These are phyloP conservation scores for Tremella mesenterica DNA, from an alignment of 768 basidiomycete species.

Conservation along the genomic window DNA sequence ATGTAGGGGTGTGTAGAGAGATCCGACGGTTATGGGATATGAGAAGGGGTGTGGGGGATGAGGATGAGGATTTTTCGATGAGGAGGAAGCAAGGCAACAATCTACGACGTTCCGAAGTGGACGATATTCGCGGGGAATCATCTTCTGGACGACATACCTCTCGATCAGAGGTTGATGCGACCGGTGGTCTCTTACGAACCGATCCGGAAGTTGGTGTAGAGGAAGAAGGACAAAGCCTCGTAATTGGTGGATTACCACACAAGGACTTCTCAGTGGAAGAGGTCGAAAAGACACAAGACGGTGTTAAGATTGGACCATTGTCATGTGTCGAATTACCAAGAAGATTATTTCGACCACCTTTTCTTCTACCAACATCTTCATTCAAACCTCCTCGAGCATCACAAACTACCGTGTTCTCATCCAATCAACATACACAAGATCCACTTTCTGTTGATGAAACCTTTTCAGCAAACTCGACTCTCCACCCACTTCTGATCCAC, in stretches of 20 bases:
- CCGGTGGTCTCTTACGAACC: no score
- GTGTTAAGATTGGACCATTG: not conserved
- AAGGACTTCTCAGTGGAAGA: not conserved
- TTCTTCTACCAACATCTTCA: no score
- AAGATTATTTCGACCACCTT: conserved; percentile 16
- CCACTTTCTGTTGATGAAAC: conserved; percentile 11
- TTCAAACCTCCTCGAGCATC: no score
- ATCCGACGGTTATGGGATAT: conserved; percentile 31
- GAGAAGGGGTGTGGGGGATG: conserved; percentile 5
- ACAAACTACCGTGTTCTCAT: no score
- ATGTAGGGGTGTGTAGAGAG: conserved; percentile 24
- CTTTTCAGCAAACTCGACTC: conserved; percentile 1
- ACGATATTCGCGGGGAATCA: no score
- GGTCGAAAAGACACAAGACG: not conserved
- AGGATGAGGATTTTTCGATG: not conserved
- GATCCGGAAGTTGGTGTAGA: no score
- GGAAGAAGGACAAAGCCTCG: no score
- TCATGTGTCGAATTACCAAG: conserved; percentile 28
- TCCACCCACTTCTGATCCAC: conserved; percentile 34
- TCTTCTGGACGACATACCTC: no score
- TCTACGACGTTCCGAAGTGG: not conserved
- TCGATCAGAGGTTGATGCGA: no score
- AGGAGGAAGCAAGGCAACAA: not conserved
- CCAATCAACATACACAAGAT: no score
- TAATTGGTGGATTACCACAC: no score